Percentiles rank a stretch among this genome's conserved stretches.
Evolutionary conservation across 202 grass and related monocot genomes (phyloP).

Genomic region (Thinopyrum obtusiflorum): DNA sequence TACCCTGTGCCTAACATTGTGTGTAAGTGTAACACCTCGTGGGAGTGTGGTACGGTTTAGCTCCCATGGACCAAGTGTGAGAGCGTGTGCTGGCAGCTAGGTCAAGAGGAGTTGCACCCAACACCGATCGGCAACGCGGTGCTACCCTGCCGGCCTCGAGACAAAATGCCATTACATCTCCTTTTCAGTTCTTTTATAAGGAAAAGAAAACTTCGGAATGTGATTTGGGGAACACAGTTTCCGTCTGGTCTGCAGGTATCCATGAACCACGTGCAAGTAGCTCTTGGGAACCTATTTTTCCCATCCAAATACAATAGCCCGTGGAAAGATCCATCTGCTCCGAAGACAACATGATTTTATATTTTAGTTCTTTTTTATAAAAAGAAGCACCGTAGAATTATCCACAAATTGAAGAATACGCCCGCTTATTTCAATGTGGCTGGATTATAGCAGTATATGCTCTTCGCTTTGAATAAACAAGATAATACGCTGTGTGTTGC

Average conservation of each 20-base stretch:
- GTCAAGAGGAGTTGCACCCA: conserved; percentile 45
- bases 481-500: neutral
- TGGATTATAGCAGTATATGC: neutral
- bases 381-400: neutral
- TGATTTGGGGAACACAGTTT: neutral
- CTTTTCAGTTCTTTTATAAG: neutral
- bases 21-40: neutral
- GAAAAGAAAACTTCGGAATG: neutral
- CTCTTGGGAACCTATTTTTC: neutral
- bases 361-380: neutral
- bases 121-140: neutral
- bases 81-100: neutral
- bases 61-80: conserved; percentile 1
- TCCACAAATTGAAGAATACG: neutral
- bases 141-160: neutral
- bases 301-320: neutral
- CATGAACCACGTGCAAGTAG: neutral
- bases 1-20: conserved; percentile 9
- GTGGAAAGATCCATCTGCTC: neutral
- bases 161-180: neutral
- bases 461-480: neutral
- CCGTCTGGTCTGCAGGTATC: neutral
- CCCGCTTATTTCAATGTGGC: neutral
- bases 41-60: neutral
- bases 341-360: neutral